phyloP scores from a whole-genome alignment of 1,139 yeast genomes.

The Candida tetrigidarum region DNA sequence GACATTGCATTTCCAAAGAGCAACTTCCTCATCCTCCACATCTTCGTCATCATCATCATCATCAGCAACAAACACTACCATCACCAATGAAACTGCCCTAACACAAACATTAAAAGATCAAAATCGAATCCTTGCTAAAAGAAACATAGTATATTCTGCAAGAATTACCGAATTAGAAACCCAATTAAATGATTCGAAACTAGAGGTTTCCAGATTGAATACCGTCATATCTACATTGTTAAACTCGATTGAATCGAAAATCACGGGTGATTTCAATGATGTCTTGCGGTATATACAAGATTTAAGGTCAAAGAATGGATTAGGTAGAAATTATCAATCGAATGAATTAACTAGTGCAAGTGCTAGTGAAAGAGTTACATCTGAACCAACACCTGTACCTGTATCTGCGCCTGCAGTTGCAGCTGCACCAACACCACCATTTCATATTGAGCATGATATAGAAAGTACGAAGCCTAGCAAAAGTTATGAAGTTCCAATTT shows the following conservation, averaged over 20 bases:
- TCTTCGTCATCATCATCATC: not conserved
- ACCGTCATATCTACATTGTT: constrained; percentile 16
- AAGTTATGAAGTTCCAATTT: constrained; percentile 8
- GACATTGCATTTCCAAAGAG: not conserved
- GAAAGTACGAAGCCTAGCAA: not conserved
- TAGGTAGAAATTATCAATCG: constrained; percentile 22
- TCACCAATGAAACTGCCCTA: not conserved
- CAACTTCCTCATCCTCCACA: not conserved
- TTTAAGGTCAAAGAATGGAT: constrained; percentile 21
- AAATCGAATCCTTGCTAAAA: constrained; percentile 58
- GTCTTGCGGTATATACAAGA: constrained; percentile 28
- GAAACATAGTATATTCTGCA: constrained; percentile 53
- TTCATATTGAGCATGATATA: not conserved
- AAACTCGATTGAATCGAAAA: constrained; percentile 22
- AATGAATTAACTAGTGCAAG: constrained; percentile 16
- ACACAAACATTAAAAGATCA: constrained; percentile 27
- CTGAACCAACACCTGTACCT: no score
- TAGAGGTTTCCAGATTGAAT: constrained; percentile 46
- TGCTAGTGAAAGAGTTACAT: not conserved
- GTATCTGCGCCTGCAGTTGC: not conserved
- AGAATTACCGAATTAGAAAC: constrained; percentile 56
- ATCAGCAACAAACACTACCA: no score
- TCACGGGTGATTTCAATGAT: constrained; percentile 48
- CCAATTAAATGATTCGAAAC: constrained; percentile 47
- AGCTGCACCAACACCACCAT: not conserved